These are phyloP conservation scores for Epichloe gansuensis DNA, from an alignment of 2,329 filamentous ascomycete species.

Conservation along the genomic window DNA sequence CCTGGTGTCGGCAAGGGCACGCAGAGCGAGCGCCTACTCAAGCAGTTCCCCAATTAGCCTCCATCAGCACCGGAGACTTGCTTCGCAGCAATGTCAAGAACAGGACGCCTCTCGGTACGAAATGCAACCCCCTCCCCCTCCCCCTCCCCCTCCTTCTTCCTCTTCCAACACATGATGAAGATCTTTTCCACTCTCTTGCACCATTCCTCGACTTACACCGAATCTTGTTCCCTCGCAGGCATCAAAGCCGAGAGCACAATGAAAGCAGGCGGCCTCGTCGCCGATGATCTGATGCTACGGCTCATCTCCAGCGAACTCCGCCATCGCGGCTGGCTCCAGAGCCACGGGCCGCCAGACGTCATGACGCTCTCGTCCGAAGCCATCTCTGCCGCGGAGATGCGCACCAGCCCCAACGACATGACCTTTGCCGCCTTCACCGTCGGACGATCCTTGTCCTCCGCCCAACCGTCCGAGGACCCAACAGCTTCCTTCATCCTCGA, in stretches of 20 bases:
- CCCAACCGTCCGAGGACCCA: constrained; percentile 52
- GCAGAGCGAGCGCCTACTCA: constrained; percentile 78
- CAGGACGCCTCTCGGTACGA: constrained; percentile 67
- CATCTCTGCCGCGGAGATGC: constrained; percentile 21
- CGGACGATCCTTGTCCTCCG: constrained; percentile 14
- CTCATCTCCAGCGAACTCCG: constrained; percentile 85
- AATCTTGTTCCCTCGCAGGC: constrained; percentile 36
- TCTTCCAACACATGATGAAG: not conserved
- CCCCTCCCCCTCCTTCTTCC: not conserved
- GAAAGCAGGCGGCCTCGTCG: constrained; percentile 78
- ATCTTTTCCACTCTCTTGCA: not conserved
- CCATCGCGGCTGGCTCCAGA: constrained; percentile 69
- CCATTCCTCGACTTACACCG: constrained; percentile 3
- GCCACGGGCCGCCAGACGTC: constrained; percentile 32
- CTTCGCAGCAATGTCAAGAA: constrained; percentile 86
- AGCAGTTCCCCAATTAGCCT: constrained; percentile 75
- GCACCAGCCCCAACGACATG: constrained; percentile 17
- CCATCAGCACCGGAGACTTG: constrained; percentile 89
- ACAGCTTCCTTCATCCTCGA: constrained; percentile 88
- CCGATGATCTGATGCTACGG: constrained; percentile 81
- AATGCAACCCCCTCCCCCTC: not conserved
- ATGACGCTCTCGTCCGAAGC: constrained; percentile 39
- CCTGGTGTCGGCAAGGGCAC: constrained; percentile 97
- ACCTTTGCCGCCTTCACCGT: constrained; percentile 1
- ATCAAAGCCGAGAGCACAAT: constrained; percentile 85